Conservation (phyloP, 164 flowering plant species). For the Aristolochia californica region DNA sequence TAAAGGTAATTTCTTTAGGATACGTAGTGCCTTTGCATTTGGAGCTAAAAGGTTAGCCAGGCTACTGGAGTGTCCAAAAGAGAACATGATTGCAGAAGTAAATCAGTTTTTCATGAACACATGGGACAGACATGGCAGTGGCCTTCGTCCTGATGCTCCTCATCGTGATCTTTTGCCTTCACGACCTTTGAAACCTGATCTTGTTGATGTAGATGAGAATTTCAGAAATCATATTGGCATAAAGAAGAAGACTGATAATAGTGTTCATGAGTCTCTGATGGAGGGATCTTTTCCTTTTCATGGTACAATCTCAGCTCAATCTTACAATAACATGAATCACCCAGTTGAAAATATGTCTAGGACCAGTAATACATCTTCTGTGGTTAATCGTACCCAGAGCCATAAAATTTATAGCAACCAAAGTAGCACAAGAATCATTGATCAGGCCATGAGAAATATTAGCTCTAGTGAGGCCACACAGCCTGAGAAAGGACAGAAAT, state of each 20-base stretch:
- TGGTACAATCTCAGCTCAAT: conserved; percentile 18
- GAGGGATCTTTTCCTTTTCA: too few species aligned
- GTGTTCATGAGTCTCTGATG: conserved; percentile 21
- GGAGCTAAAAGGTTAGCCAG: conserved; percentile 84
- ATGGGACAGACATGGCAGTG: conserved; percentile 92
- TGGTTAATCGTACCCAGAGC: conserved; percentile 28
- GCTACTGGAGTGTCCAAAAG: conserved; percentile 75
- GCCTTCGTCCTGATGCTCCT: conserved; percentile 94
- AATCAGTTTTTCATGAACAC: conserved; percentile 88
- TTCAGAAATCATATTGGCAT: conserved; percentile 17
- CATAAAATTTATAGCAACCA: conserved; percentile 27
- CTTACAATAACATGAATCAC: conserved; percentile 12
- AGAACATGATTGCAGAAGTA: conserved; percentile 53
- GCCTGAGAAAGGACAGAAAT: conserved; percentile 32
- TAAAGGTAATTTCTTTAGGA: conserved; percentile 94
- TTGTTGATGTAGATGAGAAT: conserved; percentile 24
- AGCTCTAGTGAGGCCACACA: conserved; percentile 22
- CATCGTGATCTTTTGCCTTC: conserved; percentile 23
- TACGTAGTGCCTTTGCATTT: conserved; percentile 96
- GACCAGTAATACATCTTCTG: conserved; percentile 17
- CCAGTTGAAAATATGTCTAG: conserved; percentile 26
- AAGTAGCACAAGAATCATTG: conserved; percentile 27
- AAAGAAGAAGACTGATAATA: conserved; percentile 19
- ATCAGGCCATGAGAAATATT: conserved; percentile 25
- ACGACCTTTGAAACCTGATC: conserved; percentile 26